Evolutionary conservation across 73 alveolate species (phyloP).

Genomic region (Loxodes magnus): DNA sequence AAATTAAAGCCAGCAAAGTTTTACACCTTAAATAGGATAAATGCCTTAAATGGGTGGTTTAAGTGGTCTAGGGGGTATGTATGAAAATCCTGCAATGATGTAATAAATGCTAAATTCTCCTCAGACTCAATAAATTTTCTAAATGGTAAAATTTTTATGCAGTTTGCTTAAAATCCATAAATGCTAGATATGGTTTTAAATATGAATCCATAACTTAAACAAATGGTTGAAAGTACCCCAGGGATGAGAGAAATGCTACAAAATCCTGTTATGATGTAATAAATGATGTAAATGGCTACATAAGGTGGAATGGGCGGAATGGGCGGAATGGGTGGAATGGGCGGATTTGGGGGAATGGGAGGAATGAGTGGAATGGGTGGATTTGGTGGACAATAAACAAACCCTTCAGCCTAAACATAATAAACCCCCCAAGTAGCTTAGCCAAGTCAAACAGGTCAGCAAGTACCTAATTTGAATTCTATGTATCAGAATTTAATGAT

Average conservation of each 20-base stretch:
- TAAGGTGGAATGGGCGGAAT: conserved; percentile 8
- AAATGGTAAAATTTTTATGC: too few relatives aligned
- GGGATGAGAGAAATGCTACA: conserved; percentile 7
- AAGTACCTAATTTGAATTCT: too few relatives aligned
- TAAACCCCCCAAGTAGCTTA: too few relatives aligned
- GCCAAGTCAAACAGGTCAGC: too few relatives aligned
- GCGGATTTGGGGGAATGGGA: conserved; percentile 4
- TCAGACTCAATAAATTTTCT: neutral
- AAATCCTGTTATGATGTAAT: neutral
- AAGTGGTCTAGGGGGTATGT: neutral
- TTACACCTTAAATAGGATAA: neutral
- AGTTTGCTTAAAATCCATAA: neutral
- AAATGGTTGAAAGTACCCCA: neutral
- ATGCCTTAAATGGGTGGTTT: neutral
- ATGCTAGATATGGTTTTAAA: neutral
- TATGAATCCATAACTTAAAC: neutral
- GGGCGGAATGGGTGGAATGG: conserved; percentile 14
- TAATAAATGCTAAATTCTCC: neutral
- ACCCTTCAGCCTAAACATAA: too few relatives aligned
- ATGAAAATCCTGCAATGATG: neutral
- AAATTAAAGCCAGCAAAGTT: neutral
- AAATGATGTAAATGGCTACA: neutral
- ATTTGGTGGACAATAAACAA: too few relatives aligned
- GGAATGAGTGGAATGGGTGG: neutral
- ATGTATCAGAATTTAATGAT: too few relatives aligned